Evolutionary conservation across 805 yeast genomes (phyloP), one percentile per base, ranked within the genome.

Genomic region (Candida boleticola): DNA sequence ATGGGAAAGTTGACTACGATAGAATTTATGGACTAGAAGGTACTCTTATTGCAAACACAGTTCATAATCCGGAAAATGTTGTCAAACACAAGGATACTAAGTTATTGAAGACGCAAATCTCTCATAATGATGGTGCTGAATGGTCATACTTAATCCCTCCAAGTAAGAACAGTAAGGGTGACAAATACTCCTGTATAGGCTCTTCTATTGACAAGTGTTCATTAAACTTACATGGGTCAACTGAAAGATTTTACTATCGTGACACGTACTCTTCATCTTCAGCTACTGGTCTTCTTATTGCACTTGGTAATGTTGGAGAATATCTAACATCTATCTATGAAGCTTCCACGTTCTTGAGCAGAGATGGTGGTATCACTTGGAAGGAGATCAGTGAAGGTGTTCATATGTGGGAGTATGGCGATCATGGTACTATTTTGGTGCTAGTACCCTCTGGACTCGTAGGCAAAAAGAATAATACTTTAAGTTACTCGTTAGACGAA

Each of bases 331-430:
- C 77, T 6, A 60, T 63, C 31, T 69, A 73, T 2, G 77, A 81
- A 37, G 75, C 83, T 0, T 71, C 84, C 1, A 87, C 97, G 0
- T 93, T 77, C 56, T 63, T 93, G 46, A 81, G 96, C 2, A 71
- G 76, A n/a, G 98, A 93, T 64, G 99, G 93, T 1, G 99, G 99
- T 44, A 66, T 80, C 13, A 76, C 89, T 3, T 93, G 98, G 98
- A 77, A 63, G 39, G 95, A 88, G 61, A 68, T 92, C 22, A 73
- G 65, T 45, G 79, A 84, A 45, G 93, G 95, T 3, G 74, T 80
- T 1, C 77, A 79, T 52, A 84, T 85, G 78, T 93, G 98, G 98
- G 98, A 90, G 63, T 93, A 73, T 61, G 98, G 98, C 48, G 99
- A 93, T 61, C 86, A 88, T 49, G 99, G 99, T 14, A 82, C 96